phyloP scores from a whole-genome alignment of 2,329 filamentous ascomycete species.

The Alternaria gaisen region DNA sequence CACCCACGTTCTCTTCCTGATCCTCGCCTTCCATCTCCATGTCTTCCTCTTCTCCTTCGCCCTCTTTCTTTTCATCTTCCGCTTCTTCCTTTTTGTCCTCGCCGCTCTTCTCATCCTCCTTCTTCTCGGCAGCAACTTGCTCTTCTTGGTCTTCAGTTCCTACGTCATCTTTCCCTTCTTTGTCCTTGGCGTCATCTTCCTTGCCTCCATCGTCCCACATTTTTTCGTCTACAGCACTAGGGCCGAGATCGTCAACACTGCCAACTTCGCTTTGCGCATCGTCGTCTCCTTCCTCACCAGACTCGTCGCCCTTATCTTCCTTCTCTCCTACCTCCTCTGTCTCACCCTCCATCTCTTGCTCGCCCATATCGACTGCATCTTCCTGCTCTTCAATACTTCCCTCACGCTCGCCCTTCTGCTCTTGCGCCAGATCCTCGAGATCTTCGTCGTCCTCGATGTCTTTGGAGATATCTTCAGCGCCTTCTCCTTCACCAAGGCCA shows the following conservation, averaged over 20 bases:
- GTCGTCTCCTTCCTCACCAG: conserved; percentile 60
- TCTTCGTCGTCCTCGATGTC: conserved; percentile 95
- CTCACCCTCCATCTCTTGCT: conserved; percentile 90
- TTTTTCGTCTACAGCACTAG: conserved; percentile 93
- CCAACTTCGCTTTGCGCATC: conserved; percentile 87
- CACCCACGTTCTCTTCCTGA: conserved; percentile 67
- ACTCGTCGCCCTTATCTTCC: conserved; percentile 68
- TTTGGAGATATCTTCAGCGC: conserved; percentile 96
- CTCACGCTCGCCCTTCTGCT: conserved; percentile 69
- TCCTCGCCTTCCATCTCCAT: conserved; percentile 67
- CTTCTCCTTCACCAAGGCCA: conserved; percentile 92
- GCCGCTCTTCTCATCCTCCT: conserved; percentile 58
- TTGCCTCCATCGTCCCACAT: conserved; percentile 93
- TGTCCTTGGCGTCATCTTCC: conserved; percentile 82
- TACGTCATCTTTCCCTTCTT: conserved; percentile 69
- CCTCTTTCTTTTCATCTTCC: conserved; percentile 68
- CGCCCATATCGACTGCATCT: conserved; percentile 90
- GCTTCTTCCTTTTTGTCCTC: conserved; percentile 69
- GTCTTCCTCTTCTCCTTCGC: conserved; percentile 63
- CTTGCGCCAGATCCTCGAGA: conserved; percentile 87
- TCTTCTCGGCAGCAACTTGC: conserved; percentile 57
- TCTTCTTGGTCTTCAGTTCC: conserved; percentile 60
- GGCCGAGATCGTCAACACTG: conserved; percentile 89
- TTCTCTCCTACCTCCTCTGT: conserved; percentile 67
- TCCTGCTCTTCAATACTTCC: conserved; percentile 80